Conservation (phyloP, 306 rosid species). For the Castanospermum australe region DNA sequence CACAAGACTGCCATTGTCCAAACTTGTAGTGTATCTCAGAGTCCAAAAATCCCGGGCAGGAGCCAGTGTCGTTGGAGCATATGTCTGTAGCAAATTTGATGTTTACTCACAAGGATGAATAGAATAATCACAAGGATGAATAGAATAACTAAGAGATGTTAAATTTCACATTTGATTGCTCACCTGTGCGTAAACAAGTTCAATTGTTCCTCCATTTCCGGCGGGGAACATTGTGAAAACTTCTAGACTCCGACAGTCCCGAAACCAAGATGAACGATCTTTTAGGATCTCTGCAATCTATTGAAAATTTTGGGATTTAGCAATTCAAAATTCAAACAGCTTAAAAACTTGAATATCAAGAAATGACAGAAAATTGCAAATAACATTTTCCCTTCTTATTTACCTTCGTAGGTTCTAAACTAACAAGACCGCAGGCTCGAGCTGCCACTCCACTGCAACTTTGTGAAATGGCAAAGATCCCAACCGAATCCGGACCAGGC, state of each 20-base stretch:
- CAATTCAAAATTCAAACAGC: not conserved
- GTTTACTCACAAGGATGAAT: not conserved
- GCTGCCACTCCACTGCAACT: constrained; percentile 87
- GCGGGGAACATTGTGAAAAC: constrained; percentile 80
- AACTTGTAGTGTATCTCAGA: constrained; percentile 65
- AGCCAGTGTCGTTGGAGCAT: constrained; percentile 80
- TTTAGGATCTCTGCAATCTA: constrained; percentile 87
- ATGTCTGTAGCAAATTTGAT: constrained; percentile 43
- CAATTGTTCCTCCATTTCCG: constrained; percentile 78
- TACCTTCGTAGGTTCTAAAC: constrained; percentile 76
- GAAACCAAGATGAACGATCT: constrained; percentile 85
- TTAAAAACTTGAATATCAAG: not conserved
- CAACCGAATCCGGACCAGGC: constrained; percentile 98
- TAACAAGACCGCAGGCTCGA: constrained; percentile 83
- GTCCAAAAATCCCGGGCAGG: constrained; percentile 92
- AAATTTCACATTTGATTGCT: not conserved
- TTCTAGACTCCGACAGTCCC: constrained; percentile 81
- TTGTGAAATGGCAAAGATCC: constrained; percentile 81
- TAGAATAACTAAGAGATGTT: not conserved
- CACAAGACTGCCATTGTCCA: constrained; percentile 84
- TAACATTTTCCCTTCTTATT: not conserved
- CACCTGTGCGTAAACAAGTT: constrained; percentile 82
- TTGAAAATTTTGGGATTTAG: not conserved
- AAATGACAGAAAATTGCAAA: not conserved
- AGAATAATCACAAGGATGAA: not conserved